Percentiles rank a stretch among this genome's conserved stretches.
Evolutionary conservation across 805 yeast species (phyloP).

Genomic region (Candida maesae): DNA sequence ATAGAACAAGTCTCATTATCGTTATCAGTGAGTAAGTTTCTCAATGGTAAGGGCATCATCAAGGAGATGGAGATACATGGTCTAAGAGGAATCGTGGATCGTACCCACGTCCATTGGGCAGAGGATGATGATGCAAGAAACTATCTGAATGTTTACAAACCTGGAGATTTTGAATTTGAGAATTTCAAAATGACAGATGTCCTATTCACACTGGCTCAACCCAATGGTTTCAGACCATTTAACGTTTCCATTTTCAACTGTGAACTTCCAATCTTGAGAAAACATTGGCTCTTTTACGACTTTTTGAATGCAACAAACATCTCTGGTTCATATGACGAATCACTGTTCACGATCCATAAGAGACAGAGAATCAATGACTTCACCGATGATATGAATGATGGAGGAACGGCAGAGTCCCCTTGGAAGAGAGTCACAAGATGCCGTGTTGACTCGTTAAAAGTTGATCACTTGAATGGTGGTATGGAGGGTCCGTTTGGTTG

Average conservation of each 20-base stretch:
- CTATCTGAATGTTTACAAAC: conserved; percentile 65
- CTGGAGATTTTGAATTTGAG: conserved; percentile 93
- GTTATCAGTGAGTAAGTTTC: conserved; percentile 79
- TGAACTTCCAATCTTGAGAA: conserved; percentile 72
- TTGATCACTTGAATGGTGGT: conserved; percentile 89
- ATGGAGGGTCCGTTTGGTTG: conserved; percentile 95
- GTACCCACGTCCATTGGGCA: conserved; percentile 83
- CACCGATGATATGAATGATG: conserved; percentile 19
- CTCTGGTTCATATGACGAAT: conserved; percentile 90
- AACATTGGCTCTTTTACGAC: conserved; percentile 93
- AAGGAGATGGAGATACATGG: conserved; percentile 80
- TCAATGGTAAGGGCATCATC: conserved; percentile 84
- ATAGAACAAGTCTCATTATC: conserved; percentile 82
- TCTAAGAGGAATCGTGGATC: conserved; percentile 86
- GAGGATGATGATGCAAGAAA: conserved; percentile 79
- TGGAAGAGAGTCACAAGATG: conserved; percentile 70
- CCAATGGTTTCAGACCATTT: conserved; percentile 76
- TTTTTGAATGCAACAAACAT: conserved; percentile 76
- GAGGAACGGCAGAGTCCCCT: conserved; percentile 26
- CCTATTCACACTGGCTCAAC: conserved; percentile 77
- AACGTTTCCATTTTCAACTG: conserved; percentile 85
- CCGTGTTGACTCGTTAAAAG: conserved; percentile 77
- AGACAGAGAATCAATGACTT: conserved; percentile 57
- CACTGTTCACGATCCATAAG: conserved; percentile 87
- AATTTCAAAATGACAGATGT: conserved; percentile 81